These are phyloP conservation scores for Hypoxylon sp. DNA, from an alignment of 2,329 filamentous ascomycete genomes.

Conservation along the genomic window DNA sequence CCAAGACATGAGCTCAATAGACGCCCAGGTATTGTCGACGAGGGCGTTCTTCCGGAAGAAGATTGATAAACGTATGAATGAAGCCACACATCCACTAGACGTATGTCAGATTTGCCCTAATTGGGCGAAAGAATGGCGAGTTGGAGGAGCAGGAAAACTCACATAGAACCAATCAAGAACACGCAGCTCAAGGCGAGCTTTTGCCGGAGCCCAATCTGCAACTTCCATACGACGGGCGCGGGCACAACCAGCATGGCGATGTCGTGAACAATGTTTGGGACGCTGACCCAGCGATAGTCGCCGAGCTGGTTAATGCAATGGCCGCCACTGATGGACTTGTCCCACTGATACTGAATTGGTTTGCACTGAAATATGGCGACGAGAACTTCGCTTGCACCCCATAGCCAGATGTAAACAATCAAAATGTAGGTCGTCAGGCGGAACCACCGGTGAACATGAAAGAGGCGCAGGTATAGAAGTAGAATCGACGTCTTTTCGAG, in stretches of 20 bases:
- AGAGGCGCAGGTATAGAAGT: constrained; percentile 38
- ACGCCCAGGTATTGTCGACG: constrained; percentile 38
- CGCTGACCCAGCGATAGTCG: constrained; percentile 25
- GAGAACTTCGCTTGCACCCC: constrained; percentile 31
- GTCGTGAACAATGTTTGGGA: constrained; percentile 40
- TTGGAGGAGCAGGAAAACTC: neutral
- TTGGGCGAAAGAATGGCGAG: neutral
- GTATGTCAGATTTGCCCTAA: neutral
- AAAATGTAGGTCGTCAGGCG: constrained; percentile 35
- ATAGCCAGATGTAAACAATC: constrained; percentile 40
- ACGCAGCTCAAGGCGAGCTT: constrained; percentile 40
- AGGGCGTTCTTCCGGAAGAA: constrained; percentile 36
- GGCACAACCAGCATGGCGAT: constrained; percentile 41
- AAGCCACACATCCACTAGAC: constrained; percentile 37
- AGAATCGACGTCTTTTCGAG: constrained; percentile 40
- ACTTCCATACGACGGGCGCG: constrained; percentile 34
- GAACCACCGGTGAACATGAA: constrained; percentile 37
- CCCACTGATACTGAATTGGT: constrained; percentile 32
- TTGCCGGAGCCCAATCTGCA: constrained; percentile 33
- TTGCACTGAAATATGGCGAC: constrained; percentile 34
- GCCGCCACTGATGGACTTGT: constrained; percentile 24
- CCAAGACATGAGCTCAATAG: constrained; percentile 38
- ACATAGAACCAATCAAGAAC: constrained; percentile 43
- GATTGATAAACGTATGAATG: constrained; percentile 36
- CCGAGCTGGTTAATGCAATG: constrained; percentile 12